phyloP scores from a whole-genome alignment of 352 stramenopile genomes.

The Phytophthora tubulina region DNA sequence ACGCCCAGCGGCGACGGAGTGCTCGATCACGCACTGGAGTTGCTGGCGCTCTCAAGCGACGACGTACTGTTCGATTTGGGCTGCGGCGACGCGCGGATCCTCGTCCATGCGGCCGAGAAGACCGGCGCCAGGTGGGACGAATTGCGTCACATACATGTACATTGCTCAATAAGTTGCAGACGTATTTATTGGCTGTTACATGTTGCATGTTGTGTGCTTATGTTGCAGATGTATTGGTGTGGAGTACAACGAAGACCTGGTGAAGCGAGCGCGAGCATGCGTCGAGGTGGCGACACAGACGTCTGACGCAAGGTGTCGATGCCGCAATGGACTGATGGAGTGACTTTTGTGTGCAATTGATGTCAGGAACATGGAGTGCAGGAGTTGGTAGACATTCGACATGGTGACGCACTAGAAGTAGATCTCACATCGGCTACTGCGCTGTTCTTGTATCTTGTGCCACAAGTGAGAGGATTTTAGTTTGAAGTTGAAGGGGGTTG shows the following conservation, averaged over 20 bases:
- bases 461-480: conserved; percentile 50
- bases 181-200: not conserved
- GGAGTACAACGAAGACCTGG: conserved; percentile 79
- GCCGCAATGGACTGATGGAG: conserved; percentile 8
- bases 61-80: conserved; percentile 85
- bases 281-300: conserved; percentile 48
- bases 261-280: conserved; percentile 52
- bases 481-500: conserved; percentile 22
- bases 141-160: not conserved
- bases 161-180: not conserved
- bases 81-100: conserved; percentile 80
- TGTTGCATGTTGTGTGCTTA: not conserved
- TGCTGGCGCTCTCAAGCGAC: conserved; percentile 59
- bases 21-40: conserved; percentile 64
- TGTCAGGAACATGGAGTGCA: conserved; percentile 52
- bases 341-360: conserved; percentile 11
- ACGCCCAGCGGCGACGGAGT: conserved; percentile 79
- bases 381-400: conserved; percentile 62
- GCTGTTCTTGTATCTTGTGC: conserved; percentile 87
- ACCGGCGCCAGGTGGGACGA: conserved; percentile 49
- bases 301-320: conserved; percentile 9
- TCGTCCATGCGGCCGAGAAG: conserved; percentile 66
- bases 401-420: conserved; percentile 67
- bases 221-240: conserved; percentile 69
- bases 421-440: conserved; percentile 73